A percentile compares a stretch with the other conserved stretches of the same genome.
Evolutionary conservation across 163 green algal genomes (phyloP).

Genomic region (Volvox carteri): DNA sequence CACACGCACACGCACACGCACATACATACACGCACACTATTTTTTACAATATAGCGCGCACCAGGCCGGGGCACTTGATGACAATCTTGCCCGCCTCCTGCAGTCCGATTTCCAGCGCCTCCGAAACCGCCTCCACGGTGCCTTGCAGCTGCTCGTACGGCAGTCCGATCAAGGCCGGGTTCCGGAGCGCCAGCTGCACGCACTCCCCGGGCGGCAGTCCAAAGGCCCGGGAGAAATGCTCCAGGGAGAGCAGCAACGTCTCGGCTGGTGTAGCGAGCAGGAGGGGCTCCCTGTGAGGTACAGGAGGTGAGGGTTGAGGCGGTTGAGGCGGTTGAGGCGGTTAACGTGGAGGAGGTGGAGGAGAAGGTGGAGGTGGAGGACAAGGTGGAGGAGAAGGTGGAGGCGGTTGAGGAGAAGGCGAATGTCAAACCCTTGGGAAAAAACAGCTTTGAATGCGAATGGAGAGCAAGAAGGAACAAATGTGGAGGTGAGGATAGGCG

Average conservation of each 20-base stretch:
- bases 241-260: slow-evolving; percentile 44
- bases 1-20: not conserved
- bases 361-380: no score
- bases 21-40: no score
- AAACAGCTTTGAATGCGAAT: no score
- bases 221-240: slow-evolving; percentile 6
- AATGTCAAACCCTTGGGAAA: no score
- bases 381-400: no score
- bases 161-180: slow-evolving; percentile 20
- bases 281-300: slow-evolving; percentile 32
- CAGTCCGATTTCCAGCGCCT: slow-evolving; percentile 42
- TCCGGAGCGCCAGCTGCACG: slow-evolving; percentile 38
- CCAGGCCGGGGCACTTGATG: slow-evolving; percentile 17
- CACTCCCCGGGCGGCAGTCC: not conserved
- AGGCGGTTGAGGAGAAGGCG: no score
- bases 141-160: slow-evolving; percentile 22
- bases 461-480: no score
- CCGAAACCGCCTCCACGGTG: slow-evolving; percentile 38
- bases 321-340: no score
- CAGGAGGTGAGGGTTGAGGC: not conserved
- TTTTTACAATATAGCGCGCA: no score
- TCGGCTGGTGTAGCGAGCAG: slow-evolving; percentile 12
- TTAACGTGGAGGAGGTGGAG: no score
- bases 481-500: no score
- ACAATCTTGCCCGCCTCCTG: slow-evolving; percentile 46